Percentiles rank a stretch among this genome's conserved stretches.
These are phyloP conservation scores for Backusella morwellensis DNA, from an alignment of 192 early-diverging fungal genomes.

Conservation along the genomic window DNA sequence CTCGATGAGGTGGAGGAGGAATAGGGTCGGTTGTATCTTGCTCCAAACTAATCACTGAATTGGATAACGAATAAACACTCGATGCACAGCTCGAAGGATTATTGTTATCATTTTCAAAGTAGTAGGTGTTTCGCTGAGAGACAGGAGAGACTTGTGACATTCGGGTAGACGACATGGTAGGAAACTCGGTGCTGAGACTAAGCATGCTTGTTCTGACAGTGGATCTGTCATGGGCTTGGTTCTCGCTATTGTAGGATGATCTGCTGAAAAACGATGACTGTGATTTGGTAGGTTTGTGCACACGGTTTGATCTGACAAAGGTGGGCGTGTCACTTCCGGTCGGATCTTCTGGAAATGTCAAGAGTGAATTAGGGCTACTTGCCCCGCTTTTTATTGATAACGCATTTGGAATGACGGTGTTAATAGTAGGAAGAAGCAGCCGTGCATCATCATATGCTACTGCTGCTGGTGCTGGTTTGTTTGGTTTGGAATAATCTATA, in stretches of 20 bases:
- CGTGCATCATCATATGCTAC: neutral
- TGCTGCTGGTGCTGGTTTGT: neutral
- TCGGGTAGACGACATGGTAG: neutral
- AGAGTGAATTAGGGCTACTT: neutral
- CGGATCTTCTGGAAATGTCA: slow-evolving; percentile 12
- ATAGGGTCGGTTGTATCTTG: neutral
- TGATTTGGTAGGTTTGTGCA: slow-evolving; percentile 19
- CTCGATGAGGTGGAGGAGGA: neutral
- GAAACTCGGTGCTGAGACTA: neutral
- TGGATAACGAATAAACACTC: neutral
- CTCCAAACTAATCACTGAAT: slow-evolving; percentile 20
- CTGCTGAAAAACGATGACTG: slow-evolving; percentile 25
- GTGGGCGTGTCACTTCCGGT: too few species aligned
- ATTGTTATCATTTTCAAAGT: neutral
- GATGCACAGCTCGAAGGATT: neutral
- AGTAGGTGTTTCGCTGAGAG: neutral
- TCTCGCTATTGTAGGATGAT: neutral
- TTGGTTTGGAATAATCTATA: neutral
- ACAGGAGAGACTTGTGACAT: neutral
- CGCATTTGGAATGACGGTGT: neutral
- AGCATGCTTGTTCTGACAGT: neutral
- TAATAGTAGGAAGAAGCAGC: neutral
- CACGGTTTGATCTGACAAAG: neutral
- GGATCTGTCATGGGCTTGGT: neutral
- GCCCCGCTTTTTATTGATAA: neutral